Evolutionary conservation across 805 yeast genomes (phyloP).

Genomic region (Diddensiella santjacobensis): DNA sequence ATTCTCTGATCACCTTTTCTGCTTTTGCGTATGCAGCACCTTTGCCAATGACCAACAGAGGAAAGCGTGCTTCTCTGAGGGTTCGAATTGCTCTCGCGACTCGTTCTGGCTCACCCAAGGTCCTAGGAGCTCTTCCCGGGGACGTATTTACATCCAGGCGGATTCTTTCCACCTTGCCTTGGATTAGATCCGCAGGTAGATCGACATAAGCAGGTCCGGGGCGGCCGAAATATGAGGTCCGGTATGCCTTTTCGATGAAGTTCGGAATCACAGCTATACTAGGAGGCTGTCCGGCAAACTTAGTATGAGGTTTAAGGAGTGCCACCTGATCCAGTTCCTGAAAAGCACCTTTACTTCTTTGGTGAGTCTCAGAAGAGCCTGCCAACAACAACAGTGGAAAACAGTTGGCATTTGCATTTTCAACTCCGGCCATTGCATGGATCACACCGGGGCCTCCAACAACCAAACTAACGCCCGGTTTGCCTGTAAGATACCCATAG

Average conservation of each 20-base stretch:
- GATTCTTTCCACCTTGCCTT: slow-evolving; percentile 26
- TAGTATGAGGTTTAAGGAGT: slow-evolving; percentile 45
- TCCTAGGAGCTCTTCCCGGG: slow-evolving; percentile 36
- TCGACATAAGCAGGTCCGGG: slow-evolving; percentile 65
- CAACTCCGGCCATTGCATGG: slow-evolving; percentile 63
- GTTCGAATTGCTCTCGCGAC: slow-evolving; percentile 37
- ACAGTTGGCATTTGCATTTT: slow-evolving; percentile 56
- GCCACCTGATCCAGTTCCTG: slow-evolving; percentile 68
- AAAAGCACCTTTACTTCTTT: slow-evolving; percentile 57
- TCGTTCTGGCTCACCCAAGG: slow-evolving; percentile 36
- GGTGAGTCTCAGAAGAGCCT: slow-evolving; percentile 52
- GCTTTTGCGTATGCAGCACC: slow-evolving; percentile 54
- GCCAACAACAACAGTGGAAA: slow-evolving; percentile 67
- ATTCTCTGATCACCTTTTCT: slow-evolving; percentile 37
- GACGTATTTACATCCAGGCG: slow-evolving; percentile 8
- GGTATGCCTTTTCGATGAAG: slow-evolving; percentile 46
- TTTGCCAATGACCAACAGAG: slow-evolving; percentile 62
- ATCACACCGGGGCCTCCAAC: slow-evolving; percentile 77
- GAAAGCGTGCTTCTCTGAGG: slow-evolving; percentile 39
- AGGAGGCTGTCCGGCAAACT: slow-evolving; percentile 47
- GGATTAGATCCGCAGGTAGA: slow-evolving; percentile 59
- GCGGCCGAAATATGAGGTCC: slow-evolving; percentile 43
- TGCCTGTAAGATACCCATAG: slow-evolving; percentile 61
- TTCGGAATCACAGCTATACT: slow-evolving; percentile 36
- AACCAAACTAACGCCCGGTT: slow-evolving; percentile 63